Evolutionary conservation across 2,329 filamentous ascomycete species (phyloP), one percentile per base, ranked within the genome.

Genomic region (Pyrenophora teres): DNA sequence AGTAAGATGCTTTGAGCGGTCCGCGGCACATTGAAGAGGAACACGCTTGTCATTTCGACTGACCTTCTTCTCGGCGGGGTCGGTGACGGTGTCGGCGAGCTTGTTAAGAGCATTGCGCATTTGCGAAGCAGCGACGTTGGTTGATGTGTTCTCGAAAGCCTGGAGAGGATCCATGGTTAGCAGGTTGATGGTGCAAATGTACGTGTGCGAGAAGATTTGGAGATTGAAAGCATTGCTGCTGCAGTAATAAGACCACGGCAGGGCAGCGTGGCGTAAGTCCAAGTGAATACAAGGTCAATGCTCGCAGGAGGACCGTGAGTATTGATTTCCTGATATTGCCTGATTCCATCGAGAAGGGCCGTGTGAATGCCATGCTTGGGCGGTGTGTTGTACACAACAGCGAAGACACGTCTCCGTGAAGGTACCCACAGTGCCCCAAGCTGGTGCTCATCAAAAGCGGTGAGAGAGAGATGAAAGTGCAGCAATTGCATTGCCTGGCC

Each of bases 71-170:
- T 85, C 81, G 27, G 74, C 80, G 50, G 88, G 83, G 74, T 97
- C 92, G 70, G 87, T 84, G 74, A 97, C 92, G 8, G 88, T 89
- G 80, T 99, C 94, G 67, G 90, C 84, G 59, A 99, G 88, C 76
- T 88, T 87, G 76, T 96, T 97, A 75, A 99, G 83, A 57, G 91
- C 84, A 84, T 99, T 99, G 78, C 94, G 91, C 94, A 99, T 99
- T 82, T 99, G 94, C 55, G 92, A 95, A 50, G 94, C 94, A 57
- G 94, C 94, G 63, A 99, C 93, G 69, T 91, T 97, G 72, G 94
- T 99, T 50, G 93, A 97, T 66, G 94, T 96, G 85, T 97, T 97
- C 80, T 99, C 94, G 76, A 99, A 99, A 58, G 94, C 94, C 94
- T 97, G 76, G 12, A 42, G 74, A 23, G 48, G 35, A 8, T 45